phyloP scores from a whole-genome alignment of 176 grass and related monocot genomes.

The Musa schizocarpa region DNA sequence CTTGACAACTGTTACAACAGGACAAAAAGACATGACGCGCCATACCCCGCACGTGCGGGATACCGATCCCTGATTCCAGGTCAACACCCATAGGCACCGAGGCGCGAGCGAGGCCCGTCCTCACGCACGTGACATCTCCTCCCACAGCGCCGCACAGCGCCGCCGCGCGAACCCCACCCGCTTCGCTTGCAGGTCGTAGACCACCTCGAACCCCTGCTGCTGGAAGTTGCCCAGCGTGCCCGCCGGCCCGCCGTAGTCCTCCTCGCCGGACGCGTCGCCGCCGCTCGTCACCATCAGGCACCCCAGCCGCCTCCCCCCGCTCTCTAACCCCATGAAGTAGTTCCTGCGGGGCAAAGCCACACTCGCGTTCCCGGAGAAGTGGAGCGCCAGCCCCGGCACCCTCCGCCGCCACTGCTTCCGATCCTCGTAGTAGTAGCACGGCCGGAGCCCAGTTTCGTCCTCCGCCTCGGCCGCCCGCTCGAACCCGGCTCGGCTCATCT shows the following conservation, averaged over 20 bases:
- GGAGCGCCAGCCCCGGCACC: slow-evolving; percentile 41
- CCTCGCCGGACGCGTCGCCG: slow-evolving; percentile 20
- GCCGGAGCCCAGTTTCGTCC: slow-evolving; percentile 40
- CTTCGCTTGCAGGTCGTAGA: slow-evolving; percentile 61
- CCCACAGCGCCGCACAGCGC: slow-evolving; percentile 68
- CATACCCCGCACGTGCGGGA: neutral
- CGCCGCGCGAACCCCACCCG: slow-evolving; percentile 81
- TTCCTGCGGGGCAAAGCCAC: slow-evolving; percentile 69
- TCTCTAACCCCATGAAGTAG: slow-evolving; percentile 84
- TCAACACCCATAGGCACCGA: neutral
- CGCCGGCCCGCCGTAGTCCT: slow-evolving; percentile 45
- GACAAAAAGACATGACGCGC: neutral
- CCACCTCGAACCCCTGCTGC: slow-evolving; percentile 95
- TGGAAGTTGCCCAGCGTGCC: slow-evolving; percentile 95
- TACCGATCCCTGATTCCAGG: too few relatives aligned
- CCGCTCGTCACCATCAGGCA: slow-evolving; percentile 80
- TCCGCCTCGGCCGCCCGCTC: slow-evolving; percentile 30
- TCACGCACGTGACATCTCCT: slow-evolving; percentile 56
- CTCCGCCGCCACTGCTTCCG: slow-evolving; percentile 17
- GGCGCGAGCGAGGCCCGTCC: neutral
- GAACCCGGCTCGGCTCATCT: slow-evolving; percentile 49
- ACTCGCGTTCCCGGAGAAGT: slow-evolving; percentile 64
- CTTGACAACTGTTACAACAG: neutral
- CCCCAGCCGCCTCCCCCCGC: slow-evolving; percentile 35
- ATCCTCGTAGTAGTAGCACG: slow-evolving; percentile 47